Base-by-base conservation (phyloP, 805 yeast species). In the Kuraishia capsulata region DNA sequence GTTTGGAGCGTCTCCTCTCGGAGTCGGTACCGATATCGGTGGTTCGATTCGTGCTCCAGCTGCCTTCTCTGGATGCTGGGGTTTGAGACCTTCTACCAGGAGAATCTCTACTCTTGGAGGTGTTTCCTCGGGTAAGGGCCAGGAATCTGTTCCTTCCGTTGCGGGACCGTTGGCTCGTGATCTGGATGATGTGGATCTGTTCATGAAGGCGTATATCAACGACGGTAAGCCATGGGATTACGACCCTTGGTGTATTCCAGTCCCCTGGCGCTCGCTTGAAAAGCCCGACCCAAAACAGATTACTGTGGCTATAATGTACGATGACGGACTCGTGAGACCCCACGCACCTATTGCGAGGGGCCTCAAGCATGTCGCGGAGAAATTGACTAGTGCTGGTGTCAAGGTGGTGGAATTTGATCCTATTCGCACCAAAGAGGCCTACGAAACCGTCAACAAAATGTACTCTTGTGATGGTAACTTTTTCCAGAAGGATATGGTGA, bases 391-490 rank as follows among this genome's bases (percentile, higher is more conserved):
- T 1, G 80, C 84, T 1, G 83, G 83, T 33, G 80, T 66, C 30
- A 70, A 70, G 19, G 70, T 78, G 23, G 59, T 76, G 25, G 68
- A 66, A 25, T 76, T 77, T 59, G 64, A 70, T 35, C 78, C 83
- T 19, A 75, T 83, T 25, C 69, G 65, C 38, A 73, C 76, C 2
- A 54, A 74, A 36, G 68, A 73, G 47, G 81, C 81, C 18, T 71
- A 70, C 43, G 78, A 81, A 3, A 68, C 79, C 34, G 84, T 73
- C 29, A 55, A 69, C 45, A 53, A 62, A 43, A 54, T 80, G 58
- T 84, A 80, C 57, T 63, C 66, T 10, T 69, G 76, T 46, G 94
- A 85, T 56, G 90, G 90, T 36, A 82, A 81, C 53, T 55, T 60
- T 43, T 71, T 66, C 41, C 79, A 78, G 50, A 63, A 68, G 37